These are phyloP conservation scores for Panicum hallii DNA, from an alignment of 202 grass and related monocot genomes.

Conservation along the genomic window DNA sequence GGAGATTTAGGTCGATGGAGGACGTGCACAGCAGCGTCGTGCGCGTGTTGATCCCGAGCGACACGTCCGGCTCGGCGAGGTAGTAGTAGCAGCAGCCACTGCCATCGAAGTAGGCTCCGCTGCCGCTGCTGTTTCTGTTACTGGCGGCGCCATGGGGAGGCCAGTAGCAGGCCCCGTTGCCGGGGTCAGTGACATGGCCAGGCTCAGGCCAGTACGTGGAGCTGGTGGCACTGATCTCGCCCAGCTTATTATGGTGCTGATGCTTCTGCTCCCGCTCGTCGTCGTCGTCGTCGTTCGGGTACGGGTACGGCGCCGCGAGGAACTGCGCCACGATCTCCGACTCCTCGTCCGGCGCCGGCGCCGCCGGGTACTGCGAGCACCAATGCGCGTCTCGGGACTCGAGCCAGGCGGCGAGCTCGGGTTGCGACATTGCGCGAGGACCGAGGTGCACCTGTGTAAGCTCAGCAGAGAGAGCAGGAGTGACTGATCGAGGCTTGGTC, in stretches of 20 bases:
- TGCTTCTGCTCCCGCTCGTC: slow-evolving; percentile 43
- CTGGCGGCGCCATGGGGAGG: slow-evolving; percentile 43
- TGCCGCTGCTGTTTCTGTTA: slow-evolving; percentile 20
- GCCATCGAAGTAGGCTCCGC: slow-evolving; percentile 32
- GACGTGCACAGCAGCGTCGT: slow-evolving; percentile 35
- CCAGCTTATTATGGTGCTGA: not conserved
- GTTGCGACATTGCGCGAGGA: slow-evolving; percentile 50
- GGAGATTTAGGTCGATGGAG: slow-evolving; percentile 57
- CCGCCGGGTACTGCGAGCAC: slow-evolving; percentile 50
- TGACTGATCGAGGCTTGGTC: not conserved
- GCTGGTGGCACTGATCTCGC: slow-evolving; percentile 6
- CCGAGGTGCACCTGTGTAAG: not conserved
- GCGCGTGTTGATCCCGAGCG: slow-evolving; percentile 54
- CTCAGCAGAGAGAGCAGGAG: not conserved
- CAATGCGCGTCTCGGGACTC: slow-evolving; percentile 37
- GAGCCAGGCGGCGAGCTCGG: slow-evolving; percentile 25
- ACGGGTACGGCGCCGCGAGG: slow-evolving; percentile 53
- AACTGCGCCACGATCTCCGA: slow-evolving; percentile 82
- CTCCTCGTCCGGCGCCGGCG: slow-evolving; percentile 56
- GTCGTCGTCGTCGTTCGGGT: slow-evolving; percentile 45
- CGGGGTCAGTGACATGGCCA: slow-evolving; percentile 30
- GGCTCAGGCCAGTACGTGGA: slow-evolving; percentile 60
- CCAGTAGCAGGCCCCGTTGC: slow-evolving; percentile 46
- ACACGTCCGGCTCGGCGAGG: slow-evolving; percentile 55
- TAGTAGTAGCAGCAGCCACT: slow-evolving; percentile 54